Evolutionary conservation across 306 rosid genomes (phyloP).

Genomic region (Prunus mume): DNA sequence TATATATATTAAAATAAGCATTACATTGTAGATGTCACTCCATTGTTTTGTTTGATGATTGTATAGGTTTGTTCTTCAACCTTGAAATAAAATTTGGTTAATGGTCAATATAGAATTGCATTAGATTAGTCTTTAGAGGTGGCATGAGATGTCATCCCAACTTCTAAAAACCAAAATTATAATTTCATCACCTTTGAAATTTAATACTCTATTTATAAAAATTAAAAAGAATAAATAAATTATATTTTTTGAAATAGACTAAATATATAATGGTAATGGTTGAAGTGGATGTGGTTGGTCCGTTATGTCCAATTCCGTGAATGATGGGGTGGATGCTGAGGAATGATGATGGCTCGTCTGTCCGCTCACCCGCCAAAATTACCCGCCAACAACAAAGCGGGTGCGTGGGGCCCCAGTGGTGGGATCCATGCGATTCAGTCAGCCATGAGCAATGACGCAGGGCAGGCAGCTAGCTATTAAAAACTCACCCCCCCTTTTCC

Average conservation of each 20-base stretch:
- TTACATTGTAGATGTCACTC: neutral
- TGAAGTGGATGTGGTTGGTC: conserved; percentile 15
- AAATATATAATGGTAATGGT: neutral
- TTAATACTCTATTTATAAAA: too few relatives aligned
- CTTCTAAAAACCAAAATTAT: too few relatives aligned
- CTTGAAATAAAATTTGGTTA: conserved; percentile 10
- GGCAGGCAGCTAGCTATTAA: neutral
- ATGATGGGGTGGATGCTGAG: conserved; percentile 5
- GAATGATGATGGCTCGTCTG: conserved; percentile 1
- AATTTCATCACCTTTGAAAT: too few relatives aligned
- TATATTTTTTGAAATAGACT: neutral
- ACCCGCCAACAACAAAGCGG: conserved; percentile 38
- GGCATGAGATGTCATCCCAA: too few relatives aligned
- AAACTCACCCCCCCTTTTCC: conserved; percentile 15
- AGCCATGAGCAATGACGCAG: neutral
- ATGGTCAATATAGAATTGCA: neutral
- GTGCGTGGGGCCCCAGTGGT: conserved; percentile 7
- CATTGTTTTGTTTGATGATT: neutral
- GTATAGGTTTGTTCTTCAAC: neutral
- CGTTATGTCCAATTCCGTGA: conserved; percentile 27
- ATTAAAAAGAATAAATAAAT: too few relatives aligned
- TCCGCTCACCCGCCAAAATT: conserved; percentile 39
- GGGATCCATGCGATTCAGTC: conserved; percentile 28
- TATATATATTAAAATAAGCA: too few relatives aligned
- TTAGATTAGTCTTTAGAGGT: neutral